Conservation (phyloP, 257 asterid species). For the Anisodus acutangulus region DNA sequence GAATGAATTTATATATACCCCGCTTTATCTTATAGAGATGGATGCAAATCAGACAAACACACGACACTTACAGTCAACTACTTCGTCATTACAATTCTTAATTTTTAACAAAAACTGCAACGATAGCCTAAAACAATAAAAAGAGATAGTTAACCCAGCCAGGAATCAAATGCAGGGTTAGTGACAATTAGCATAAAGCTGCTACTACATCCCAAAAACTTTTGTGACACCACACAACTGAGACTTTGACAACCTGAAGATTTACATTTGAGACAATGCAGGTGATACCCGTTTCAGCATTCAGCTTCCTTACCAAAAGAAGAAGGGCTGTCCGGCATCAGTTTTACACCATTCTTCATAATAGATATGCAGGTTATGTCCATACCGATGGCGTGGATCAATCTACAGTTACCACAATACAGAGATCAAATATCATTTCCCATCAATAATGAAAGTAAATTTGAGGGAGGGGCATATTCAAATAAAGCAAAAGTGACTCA, state of each 20-base stretch:
- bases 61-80: not conserved
- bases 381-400: conserved; percentile 97
- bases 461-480: not conserved
- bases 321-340: conserved; percentile 90
- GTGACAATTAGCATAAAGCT: not conserved
- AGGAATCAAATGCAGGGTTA: not conserved
- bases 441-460: not conserved
- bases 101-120: not conserved
- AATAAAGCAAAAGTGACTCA: conserved; percentile 42
- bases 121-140: not conserved
- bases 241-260: not conserved
- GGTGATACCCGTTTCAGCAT: not conserved
- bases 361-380: conserved; percentile 81
- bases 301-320: conserved; percentile 76
- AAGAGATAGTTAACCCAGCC: not conserved
- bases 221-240: not conserved
- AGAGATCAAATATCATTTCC: not conserved
- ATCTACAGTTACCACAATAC: conserved; percentile 49
- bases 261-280: conserved; percentile 16
- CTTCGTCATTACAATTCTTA: not conserved
- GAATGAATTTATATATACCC: not conserved
- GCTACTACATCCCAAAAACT: conserved; percentile 8
- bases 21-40: not conserved
- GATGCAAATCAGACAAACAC: not conserved
- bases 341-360: conserved; percentile 85